Percentiles rank a stretch among this genome's conserved stretches.
Conservation (phyloP, 352 stramenopile genomes). For the Pelagophyceae sp. region DNA sequence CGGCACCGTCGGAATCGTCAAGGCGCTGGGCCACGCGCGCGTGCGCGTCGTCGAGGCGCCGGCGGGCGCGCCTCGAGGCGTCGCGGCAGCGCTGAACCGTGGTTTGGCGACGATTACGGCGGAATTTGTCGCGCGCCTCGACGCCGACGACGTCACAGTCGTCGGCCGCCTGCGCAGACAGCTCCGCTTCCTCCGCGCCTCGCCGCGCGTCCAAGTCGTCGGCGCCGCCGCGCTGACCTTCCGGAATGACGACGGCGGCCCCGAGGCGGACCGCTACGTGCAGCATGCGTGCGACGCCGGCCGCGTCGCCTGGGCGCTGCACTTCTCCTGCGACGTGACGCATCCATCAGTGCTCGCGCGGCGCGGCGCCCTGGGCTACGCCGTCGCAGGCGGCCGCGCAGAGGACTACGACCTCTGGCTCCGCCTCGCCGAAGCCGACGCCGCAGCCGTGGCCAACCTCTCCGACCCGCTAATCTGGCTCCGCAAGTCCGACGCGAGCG, state of each 20-base stretch:
- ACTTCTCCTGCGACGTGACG: slow-evolving; percentile 11
- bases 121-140: not conserved
- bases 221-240: not conserved
- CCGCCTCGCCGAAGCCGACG: not conserved
- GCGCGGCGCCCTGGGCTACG: not conserved
- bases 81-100: not conserved
- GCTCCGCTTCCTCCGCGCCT: not conserved
- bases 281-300: not conserved
- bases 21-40: not conserved
- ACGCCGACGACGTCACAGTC: slow-evolving; percentile 1
- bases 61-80: not conserved
- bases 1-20: not conserved
- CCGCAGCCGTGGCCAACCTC: not conserved
- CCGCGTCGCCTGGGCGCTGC: not conserved
- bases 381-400: not conserved
- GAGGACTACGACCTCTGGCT: slow-evolving; percentile 23
- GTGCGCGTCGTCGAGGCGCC: not conserved
- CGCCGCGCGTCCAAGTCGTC: not conserved
- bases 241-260: not conserved
- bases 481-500: not conserved
- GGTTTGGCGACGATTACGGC: not conserved
- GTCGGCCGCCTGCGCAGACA: not conserved
- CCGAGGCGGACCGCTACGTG: not conserved
- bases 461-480: not conserved
- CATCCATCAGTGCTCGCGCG: not conserved